phyloP scores from a whole-genome alignment of 2,329 filamentous ascomycete species.

The Beauveria rudraprayagi region DNA sequence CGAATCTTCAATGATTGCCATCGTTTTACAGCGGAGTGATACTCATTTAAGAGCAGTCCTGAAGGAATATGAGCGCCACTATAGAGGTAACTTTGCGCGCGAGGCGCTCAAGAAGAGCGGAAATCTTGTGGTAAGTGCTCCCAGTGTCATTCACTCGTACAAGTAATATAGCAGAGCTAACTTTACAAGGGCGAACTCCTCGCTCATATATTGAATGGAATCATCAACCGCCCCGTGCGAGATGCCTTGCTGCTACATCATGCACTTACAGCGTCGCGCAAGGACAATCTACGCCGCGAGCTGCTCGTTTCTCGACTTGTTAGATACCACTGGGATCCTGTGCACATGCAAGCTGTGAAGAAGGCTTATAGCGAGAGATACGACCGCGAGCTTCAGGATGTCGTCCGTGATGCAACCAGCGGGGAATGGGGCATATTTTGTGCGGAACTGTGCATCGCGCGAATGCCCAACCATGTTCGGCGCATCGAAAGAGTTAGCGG shows the following conservation, averaged over 20 bases:
- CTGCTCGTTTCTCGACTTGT: constrained; percentile 82
- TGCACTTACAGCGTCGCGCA: constrained; percentile 67
- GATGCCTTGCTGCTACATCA: constrained; percentile 88
- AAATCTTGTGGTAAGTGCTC: constrained; percentile 75
- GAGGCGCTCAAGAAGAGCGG: constrained; percentile 82
- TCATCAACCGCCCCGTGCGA: constrained; percentile 90
- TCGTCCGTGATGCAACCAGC: constrained; percentile 67
- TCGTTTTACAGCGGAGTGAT: constrained; percentile 76
- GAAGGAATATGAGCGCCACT: constrained; percentile 63
- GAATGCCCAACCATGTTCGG: constrained; percentile 52
- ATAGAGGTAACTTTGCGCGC: constrained; percentile 74
- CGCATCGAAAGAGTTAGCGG: constrained; percentile 34
- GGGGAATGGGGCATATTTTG: constrained; percentile 74
- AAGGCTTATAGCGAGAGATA: constrained; percentile 73
- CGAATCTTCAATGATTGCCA: constrained; percentile 78
- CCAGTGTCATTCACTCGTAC: constrained; percentile 3
- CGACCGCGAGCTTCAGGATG: constrained; percentile 62
- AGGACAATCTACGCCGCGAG: constrained; percentile 69
- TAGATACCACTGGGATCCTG: constrained; percentile 83
- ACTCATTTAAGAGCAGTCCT: constrained; percentile 74
- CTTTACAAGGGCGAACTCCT: constrained; percentile 73
- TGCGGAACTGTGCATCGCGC: constrained; percentile 56
- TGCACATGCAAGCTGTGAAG: constrained; percentile 75
- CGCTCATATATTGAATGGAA: constrained; percentile 89
- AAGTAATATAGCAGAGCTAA: constrained; percentile 1